Percentiles rank a stretch among this genome's conserved stretches.
Evolutionary conservation across 768 basidiomycete genomes (phyloP).

Genomic region (Lyophyllum shimeji): DNA sequence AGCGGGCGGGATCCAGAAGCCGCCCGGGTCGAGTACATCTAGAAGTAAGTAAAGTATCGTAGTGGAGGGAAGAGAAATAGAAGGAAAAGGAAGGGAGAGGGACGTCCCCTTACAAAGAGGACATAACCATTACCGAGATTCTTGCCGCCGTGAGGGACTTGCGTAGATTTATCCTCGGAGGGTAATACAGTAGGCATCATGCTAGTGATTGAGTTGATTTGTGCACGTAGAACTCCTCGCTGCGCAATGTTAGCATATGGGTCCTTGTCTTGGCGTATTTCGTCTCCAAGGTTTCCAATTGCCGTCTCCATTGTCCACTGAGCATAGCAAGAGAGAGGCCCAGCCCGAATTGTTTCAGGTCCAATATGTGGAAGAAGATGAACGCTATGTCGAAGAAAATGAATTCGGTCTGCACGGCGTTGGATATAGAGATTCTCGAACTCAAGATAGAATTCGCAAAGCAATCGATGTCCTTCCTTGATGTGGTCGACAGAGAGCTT

Average conservation of each 20-base stretch:
- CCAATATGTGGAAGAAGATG: constrained; percentile 8
- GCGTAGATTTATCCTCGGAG: neutral
- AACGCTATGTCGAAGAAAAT: constrained; percentile 9
- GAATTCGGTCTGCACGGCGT: neutral
- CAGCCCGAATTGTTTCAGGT: neutral
- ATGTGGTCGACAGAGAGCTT: constrained; percentile 9
- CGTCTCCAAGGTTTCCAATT: constrained; percentile 13
- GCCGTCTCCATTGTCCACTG: constrained; percentile 16
- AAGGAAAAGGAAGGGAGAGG: too few relatives aligned
- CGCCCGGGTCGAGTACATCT: too few relatives aligned
- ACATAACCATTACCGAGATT: constrained; percentile 13
- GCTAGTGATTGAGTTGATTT: constrained; percentile 20
- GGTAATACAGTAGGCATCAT: constrained; percentile 14
- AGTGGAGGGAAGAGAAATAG: too few relatives aligned
- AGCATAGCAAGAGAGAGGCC: neutral
- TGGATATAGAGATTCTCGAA: constrained; percentile 8
- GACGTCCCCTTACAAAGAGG: too few relatives aligned
- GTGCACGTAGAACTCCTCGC: constrained; percentile 15
- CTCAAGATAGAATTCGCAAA: constrained; percentile 2
- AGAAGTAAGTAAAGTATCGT: too few relatives aligned
- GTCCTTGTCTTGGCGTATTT: constrained; percentile 13
- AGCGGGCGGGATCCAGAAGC: too few relatives aligned
- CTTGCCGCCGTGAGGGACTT: neutral
- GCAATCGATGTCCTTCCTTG: neutral
- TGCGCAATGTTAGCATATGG: constrained; percentile 13